Conservation (phyloP, 192 early-diverging fungal genomes). For the Backusella macrospora region DNA sequence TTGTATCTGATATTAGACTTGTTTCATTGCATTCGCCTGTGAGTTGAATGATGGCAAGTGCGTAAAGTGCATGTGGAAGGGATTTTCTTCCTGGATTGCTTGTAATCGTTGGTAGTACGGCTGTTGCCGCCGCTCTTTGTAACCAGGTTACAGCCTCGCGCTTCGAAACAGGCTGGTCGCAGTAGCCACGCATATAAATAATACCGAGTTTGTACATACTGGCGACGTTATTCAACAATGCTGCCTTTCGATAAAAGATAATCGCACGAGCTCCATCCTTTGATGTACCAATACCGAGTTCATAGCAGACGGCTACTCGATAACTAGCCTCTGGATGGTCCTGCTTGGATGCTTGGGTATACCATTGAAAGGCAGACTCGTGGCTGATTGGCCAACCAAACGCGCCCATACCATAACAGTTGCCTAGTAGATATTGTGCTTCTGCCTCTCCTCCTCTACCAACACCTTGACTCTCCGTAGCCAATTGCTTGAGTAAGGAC, state of each 20-base stretch:
- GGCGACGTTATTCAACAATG: conserved; percentile 82
- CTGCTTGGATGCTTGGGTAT: conserved; percentile 89
- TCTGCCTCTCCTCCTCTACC: conserved; percentile 79
- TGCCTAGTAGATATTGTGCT: conserved; percentile 92
- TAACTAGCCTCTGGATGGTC: conserved; percentile 89
- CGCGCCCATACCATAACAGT: conserved; percentile 84
- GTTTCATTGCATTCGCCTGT: conserved; percentile 22
- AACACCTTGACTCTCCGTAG: conserved; percentile 59
- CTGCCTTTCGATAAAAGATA: conserved; percentile 90
- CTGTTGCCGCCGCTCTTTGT: conserved; percentile 85
- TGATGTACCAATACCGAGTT: conserved; percentile 88
- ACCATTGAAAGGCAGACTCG: conserved; percentile 85
- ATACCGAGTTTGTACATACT: conserved; percentile 97
- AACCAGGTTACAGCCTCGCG: conserved; percentile 93
- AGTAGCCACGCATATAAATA: conserved; percentile 82
- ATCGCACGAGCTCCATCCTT: conserved; percentile 77
- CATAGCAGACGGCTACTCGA: conserved; percentile 92
- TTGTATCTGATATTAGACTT: conserved; percentile 38
- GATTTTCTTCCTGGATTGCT: background rate
- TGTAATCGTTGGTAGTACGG: conserved; percentile 49
- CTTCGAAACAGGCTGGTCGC: conserved; percentile 72
- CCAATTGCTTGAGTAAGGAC: conserved; percentile 83
- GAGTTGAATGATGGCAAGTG: conserved; percentile 23
- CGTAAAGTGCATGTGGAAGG: conserved; percentile 20
- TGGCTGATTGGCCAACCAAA: conserved; percentile 78